Evolutionary conservation across 2,329 filamentous ascomycete species (phyloP).

Genomic region (Cytospora piceicola): DNA sequence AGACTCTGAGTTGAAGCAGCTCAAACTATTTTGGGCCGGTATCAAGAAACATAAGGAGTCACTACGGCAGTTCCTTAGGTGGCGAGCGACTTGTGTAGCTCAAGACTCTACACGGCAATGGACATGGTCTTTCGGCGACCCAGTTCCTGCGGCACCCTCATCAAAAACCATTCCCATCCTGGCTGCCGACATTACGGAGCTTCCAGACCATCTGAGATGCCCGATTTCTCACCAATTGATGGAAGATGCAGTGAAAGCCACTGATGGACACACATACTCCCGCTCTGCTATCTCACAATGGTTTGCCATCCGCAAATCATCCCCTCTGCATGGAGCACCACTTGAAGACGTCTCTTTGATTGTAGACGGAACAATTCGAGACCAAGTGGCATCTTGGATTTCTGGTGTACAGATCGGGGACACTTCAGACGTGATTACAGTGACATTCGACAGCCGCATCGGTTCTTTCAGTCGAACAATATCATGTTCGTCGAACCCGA

Average conservation of each 20-base stretch:
- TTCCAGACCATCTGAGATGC: constrained; percentile 13
- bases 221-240: constrained; percentile 17
- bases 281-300: constrained; percentile 11
- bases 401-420: not conserved
- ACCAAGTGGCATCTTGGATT: not conserved
- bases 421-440: not conserved
- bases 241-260: constrained; percentile 17
- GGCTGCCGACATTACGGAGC: not conserved
- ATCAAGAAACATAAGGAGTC: not conserved
- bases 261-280: constrained; percentile 8
- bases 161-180: not conserved
- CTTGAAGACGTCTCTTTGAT: not conserved
- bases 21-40: not conserved
- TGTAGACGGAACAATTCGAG: not conserved
- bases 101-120: not conserved
- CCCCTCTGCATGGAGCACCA: constrained; percentile 9
- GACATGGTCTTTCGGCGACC: constrained; percentile 17
- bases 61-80: not conserved
- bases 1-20: not conserved
- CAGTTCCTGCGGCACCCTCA: constrained; percentile 1
- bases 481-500: not conserved
- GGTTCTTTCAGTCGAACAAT: constrained; percentile 13
- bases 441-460: constrained; percentile 14
- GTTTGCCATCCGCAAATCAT: constrained; percentile 5
- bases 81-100: not conserved